Percentiles rank a stretch among this genome's conserved stretches.
Conservation (phyloP, 768 basidiomycete species). For the Leucocoprinus birnbaumii region DNA sequence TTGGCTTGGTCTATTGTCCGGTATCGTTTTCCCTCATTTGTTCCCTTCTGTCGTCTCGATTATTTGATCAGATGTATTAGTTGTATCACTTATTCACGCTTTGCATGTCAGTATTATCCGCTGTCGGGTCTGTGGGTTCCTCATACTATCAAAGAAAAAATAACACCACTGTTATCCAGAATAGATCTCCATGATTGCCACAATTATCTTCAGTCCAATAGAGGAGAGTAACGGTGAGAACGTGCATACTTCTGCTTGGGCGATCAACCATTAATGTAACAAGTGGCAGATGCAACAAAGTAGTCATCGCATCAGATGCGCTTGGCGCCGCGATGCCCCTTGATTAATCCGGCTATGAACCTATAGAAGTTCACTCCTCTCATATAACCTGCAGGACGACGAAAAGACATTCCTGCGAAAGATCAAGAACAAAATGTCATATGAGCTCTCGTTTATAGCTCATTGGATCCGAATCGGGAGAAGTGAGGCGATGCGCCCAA, state of each 20-base stretch:
- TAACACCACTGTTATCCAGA: background rate
- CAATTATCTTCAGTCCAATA: background rate
- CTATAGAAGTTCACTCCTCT: no score
- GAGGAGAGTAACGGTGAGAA: background rate
- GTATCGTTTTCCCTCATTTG: background rate
- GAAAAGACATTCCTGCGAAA: background rate
- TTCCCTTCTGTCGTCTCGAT: background rate
- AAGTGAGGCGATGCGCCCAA: background rate
- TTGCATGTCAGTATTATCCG: slow-evolving; percentile 5
- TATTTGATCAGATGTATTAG: slow-evolving; percentile 4
- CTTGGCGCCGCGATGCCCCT: background rate
- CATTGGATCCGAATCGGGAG: background rate
- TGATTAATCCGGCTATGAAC: no score
- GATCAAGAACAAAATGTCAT: background rate
- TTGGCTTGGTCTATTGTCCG: slow-evolving; percentile 5
- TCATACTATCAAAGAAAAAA: background rate
- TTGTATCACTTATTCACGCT: slow-evolving; percentile 7
- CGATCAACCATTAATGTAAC: no score
- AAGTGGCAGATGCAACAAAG: no score
- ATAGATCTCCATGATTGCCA: background rate
- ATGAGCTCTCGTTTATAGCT: background rate
- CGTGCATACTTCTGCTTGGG: background rate
- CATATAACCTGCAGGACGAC: background rate
- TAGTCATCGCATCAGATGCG: background rate
- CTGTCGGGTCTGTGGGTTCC: background rate